Base-by-base conservation (phyloP, 2,329 filamentous ascomycete genomes). In the Xylariomycetidae sp. region DNA sequence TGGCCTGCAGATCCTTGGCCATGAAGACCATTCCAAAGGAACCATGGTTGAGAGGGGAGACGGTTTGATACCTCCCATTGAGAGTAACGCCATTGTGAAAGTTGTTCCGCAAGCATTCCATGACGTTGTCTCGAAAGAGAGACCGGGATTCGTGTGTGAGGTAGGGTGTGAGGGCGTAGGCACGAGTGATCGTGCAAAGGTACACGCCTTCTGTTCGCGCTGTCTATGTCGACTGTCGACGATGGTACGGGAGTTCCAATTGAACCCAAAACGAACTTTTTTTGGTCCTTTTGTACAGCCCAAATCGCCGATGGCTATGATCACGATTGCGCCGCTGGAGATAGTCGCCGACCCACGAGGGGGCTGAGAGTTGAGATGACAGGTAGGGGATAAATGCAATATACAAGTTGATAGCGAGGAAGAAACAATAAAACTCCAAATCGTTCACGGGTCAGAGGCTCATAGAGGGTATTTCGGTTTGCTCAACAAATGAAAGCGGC, bases 21-120 rank as follows among this genome's bases (percentile, higher is more conserved):
- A 88, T 81, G 64, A 95, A 95, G 52, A 98, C 92, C 86, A 96
- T 93, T 57, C 92, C 92, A 57, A 96, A 98, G 35, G 92, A 96
- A 50, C 92, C 92, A 74, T 95, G 88, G 59, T 98, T 98, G 67
- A 98, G 83, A 37, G 92, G 89, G 48, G 89, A 85, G 55, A 95
- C 74, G 36, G 89, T 94, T 65, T 85, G 73, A 62, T 92, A 98
- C 48, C 92, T 89, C 60, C 86, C 88, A 58, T 85, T 80, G 57
- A 95, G 79, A 57, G 94, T 66, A 63, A 84, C 76, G 61, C 84
- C 86, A 62, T 79, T 71, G 56, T 79, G 69, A 65, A 95, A 92
- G 56, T 79, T 74, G 65, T 88, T 79, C 67, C 81, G 79, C 71
- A 94, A 77, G 71, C 87, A 94, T 67, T 88, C 85, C 87, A 94